Percentiles rank a stretch among this genome's conserved stretches.
Conservation (phyloP, 306 rosid genomes). For the Fragaria nilgerrensis region DNA sequence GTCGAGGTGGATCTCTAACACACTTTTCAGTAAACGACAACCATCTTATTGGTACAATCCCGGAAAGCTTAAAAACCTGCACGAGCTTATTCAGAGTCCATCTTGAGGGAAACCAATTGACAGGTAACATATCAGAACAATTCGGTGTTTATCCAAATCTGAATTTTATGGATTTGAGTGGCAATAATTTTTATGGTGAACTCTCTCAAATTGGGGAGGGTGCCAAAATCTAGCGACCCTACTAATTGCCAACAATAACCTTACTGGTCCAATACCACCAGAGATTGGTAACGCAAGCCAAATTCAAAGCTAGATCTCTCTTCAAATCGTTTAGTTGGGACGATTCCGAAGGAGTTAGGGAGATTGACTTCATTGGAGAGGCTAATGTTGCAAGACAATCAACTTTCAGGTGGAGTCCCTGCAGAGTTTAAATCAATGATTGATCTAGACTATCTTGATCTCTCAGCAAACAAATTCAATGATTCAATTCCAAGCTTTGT, state of each 20-base stretch:
- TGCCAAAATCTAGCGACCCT: background rate
- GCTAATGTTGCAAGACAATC: background rate
- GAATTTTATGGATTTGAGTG: conserved; percentile 30
- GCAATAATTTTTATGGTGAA: background rate
- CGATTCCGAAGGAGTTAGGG: background rate
- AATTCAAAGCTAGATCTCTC: background rate
- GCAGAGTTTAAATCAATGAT: background rate
- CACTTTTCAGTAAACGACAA: background rate
- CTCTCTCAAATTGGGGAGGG: conserved; percentile 7
- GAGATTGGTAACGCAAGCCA: background rate
- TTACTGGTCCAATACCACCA: conserved; percentile 11
- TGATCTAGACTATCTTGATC: background rate
- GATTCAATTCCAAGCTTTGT: background rate
- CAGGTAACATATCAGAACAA: conserved; percentile 32
- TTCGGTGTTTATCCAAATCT: conserved; percentile 41
- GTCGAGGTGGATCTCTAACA: background rate
- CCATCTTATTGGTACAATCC: conserved; percentile 24
- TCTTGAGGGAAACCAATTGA: conserved; percentile 31
- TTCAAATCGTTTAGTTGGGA: background rate
- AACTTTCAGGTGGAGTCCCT: background rate
- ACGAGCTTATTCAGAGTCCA: conserved; percentile 25
- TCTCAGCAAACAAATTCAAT: background rate
- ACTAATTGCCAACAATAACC: background rate
- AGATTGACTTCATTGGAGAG: background rate
- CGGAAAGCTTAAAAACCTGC: conserved; percentile 33